These are phyloP conservation scores for Penicillium daleae DNA, from an alignment of 495 filamentous ascomycete species.

Conservation along the genomic window DNA sequence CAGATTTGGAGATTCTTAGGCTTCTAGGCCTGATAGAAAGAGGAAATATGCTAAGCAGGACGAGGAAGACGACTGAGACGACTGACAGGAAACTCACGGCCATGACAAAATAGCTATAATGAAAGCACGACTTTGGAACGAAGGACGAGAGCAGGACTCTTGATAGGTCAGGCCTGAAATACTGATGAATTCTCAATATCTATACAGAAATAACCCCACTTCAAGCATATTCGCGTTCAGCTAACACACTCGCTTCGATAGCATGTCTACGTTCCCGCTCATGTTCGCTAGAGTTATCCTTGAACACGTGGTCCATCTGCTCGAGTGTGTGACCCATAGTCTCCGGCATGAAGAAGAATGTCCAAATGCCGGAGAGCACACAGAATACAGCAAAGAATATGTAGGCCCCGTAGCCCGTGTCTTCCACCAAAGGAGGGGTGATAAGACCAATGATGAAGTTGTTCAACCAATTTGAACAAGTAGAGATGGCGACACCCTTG, in stretches of 20 bases:
- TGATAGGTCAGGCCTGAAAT: no score
- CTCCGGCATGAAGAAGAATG: slow-evolving; percentile 59
- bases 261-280: slow-evolving; percentile 42
- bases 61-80: no score
- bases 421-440: slow-evolving; percentile 57
- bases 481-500: slow-evolving; percentile 56
- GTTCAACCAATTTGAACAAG: slow-evolving; percentile 59
- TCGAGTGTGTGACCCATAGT: slow-evolving; percentile 62
- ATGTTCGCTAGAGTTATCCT: slow-evolving; percentile 47
- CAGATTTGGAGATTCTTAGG: no score
- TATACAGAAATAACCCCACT: not conserved
- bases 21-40: no score
- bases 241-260: slow-evolving; percentile 43
- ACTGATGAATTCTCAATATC: not conserved
- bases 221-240: slow-evolving; percentile 7
- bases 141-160: no score
- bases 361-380: slow-evolving; percentile 55
- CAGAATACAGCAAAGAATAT: slow-evolving; percentile 63
- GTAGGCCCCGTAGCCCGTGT: slow-evolving; percentile 59
- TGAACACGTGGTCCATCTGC: slow-evolving; percentile 60
- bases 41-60: no score
- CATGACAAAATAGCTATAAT: no score
- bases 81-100: no score
- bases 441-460: slow-evolving; percentile 61
- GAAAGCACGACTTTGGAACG: no score